These are phyloP conservation scores for Leccinum fallax DNA, from an alignment of 1,284 basidiomycete species.

Conservation along the genomic window DNA sequence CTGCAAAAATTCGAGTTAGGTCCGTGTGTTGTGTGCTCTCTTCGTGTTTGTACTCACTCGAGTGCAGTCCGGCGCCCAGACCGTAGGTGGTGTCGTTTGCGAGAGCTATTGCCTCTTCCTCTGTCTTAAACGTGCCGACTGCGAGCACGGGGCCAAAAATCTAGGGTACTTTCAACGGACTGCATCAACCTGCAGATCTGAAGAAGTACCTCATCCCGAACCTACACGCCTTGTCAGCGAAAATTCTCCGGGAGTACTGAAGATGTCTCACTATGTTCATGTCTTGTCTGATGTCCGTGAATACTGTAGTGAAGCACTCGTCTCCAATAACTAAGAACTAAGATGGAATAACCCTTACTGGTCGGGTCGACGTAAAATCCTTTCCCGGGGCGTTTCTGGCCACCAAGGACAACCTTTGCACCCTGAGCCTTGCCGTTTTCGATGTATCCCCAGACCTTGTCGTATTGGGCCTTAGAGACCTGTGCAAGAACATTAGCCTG, in stretches of 20 bases:
- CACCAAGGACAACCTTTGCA: slow-evolving; percentile 80
- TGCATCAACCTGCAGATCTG: slow-evolving; percentile 7
- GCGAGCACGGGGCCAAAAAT: slow-evolving; percentile 87
- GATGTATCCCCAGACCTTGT: slow-evolving; percentile 89
- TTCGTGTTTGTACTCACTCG: slow-evolving; percentile 52
- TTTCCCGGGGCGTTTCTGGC: slow-evolving; percentile 66
- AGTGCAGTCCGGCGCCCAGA: slow-evolving; percentile 87
- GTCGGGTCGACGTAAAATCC: slow-evolving; percentile 81
- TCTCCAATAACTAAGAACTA: slow-evolving; percentile 5
- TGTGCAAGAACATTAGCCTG: slow-evolving; percentile 32
- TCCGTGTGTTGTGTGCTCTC: not conserved
- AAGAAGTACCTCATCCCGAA: slow-evolving; percentile 65
- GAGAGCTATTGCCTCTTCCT: slow-evolving; percentile 75
- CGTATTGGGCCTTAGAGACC: slow-evolving; percentile 85
- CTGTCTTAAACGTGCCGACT: slow-evolving; percentile 76
- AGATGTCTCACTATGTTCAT: slow-evolving; percentile 73
- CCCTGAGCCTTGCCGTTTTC: slow-evolving; percentile 85
- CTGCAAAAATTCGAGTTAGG: slow-evolving; percentile 38
- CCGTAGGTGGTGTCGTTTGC: slow-evolving; percentile 89
- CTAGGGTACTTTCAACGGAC: slow-evolving; percentile 38
- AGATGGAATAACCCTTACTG: slow-evolving; percentile 46
- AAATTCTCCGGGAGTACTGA: slow-evolving; percentile 2
- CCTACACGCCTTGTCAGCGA: slow-evolving; percentile 43
- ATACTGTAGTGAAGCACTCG: slow-evolving; percentile 50
- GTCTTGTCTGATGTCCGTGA: slow-evolving; percentile 66